Evolutionary conservation across 345 rosid species (phyloP), one percentile per base, ranked within the genome.

Genomic region (Durio zibethinus): DNA sequence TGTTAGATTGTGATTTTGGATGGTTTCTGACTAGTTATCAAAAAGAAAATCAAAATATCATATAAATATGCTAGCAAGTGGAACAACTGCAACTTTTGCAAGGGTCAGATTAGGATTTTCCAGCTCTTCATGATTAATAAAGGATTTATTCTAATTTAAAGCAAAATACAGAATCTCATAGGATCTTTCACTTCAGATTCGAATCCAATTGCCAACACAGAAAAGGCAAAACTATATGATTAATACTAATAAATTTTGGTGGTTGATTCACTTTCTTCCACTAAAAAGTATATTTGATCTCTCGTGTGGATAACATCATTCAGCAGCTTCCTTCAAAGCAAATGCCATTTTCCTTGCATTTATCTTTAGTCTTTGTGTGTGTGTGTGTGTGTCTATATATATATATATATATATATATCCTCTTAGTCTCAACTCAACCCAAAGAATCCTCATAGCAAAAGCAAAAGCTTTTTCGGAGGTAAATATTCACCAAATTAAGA

Each of bases 61-160:
- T 7, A n/a, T 16, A 33, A 1, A 7, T 31, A 21, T 5, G 10
- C 27, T 31, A 18, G 48, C 16, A 65, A n/a, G 40, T 20, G 42
- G 33, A 12, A 16, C 56, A 11, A 11, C 21, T 40, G 27, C 35
- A 29, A 15, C 68, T 27, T 56, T 59, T 77, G 70, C 7, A 66
- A 79, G 77, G 73, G 66, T 23, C 73, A 15, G 25, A n/a, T 52
- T 35, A 64, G 60, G 54, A 61, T 61, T 25, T 33, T 57, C 80
- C 81, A 63, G 10, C 83, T 23, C 50, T 80, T 73, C 84, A 57
- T 7, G 81, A 64, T 76, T 18, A 38, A 3, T 0, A 52, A 64
- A n/a, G 64, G 38, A 15, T 56, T 77, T 70, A 68, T 73, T 74
- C 42, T 68, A 54, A 10, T 29, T 43, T n/a, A 27, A 50, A 25